Base-by-base conservation (phyloP, 2,329 filamentous ascomycete genomes). In the Endothia cerciana region DNA sequence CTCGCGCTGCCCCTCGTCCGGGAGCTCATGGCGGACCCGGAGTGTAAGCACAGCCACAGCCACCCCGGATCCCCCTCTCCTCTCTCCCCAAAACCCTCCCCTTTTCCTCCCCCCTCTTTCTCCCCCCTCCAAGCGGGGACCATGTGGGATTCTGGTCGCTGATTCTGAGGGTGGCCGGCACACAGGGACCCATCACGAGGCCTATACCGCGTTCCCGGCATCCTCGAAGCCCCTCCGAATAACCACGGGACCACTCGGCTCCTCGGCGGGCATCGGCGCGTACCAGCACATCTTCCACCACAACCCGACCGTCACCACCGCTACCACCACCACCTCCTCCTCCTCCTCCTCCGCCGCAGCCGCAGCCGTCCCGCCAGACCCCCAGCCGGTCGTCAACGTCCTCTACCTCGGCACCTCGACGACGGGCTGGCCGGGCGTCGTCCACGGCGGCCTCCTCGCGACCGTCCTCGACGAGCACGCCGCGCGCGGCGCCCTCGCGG, bases 391-490 rank as follows among this genome's bases (percentile, higher is more conserved):
- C 25, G 30, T 63, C 61, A 57, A 56, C 51, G 81, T 93, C n/a
- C 79, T 93, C 4, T 91, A 83, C 80, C 83, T 93, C 63, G 91
- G 91, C 7, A 75, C 80, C n/a, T 85, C 81, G 1, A 73, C 90
- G 25, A 80, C 83, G 58, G 91, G 91, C 4, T 94, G 90, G 89
- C 91, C 91, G 1, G 84, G 85, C 15, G 81, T 91, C 49, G 87
- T 88, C 61, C 91, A 94, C 77, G 91, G 91, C 64, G 91, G 91
- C 17, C 81, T 84, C 7, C 81, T 91, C 59, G 89, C 88, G 8
- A 92, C 88, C 0, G 75, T 91, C 3, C 77, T 93, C 45, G 86
- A 91, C 74, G 91, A 93, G 79, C 85, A 83, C 61, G 81, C 92
- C 68, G 87, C 87, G n/a, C 81, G 89, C 53, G 88, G 86, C 67